These are phyloP conservation scores for Parastagonospora nodorum DNA, from an alignment of 2,329 filamentous ascomycete species.

Conservation along the genomic window DNA sequence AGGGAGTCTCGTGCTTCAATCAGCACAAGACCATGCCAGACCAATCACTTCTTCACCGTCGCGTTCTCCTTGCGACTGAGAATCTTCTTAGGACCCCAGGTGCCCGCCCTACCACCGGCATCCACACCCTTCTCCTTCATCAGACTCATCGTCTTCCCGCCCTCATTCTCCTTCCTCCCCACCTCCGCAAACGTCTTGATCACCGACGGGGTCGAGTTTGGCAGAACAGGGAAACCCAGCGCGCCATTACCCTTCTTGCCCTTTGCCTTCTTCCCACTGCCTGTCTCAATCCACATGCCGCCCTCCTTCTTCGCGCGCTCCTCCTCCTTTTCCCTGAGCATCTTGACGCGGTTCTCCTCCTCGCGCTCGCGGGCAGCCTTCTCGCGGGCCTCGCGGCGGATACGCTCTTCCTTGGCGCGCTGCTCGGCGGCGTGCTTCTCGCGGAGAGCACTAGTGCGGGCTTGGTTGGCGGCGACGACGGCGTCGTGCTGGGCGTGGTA, in stretches of 20 bases:
- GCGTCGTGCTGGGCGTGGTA: constrained; percentile 3
- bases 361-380: constrained; percentile 27
- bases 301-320: constrained; percentile 23
- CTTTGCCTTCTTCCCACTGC: constrained; percentile 19
- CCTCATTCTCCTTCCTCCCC: constrained; percentile 17
- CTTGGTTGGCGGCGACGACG: constrained; percentile 11
- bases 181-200: constrained; percentile 10
- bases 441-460: constrained; percentile 11
- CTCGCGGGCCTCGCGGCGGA: constrained; percentile 27
- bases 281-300: constrained; percentile 26
- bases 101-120: constrained; percentile 23
- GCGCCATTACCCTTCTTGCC: constrained; percentile 10
- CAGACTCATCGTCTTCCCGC: constrained; percentile 5
- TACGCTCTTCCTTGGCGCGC: constrained; percentile 22
- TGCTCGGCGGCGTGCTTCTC: constrained; percentile 15
- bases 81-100: constrained; percentile 35
- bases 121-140: constrained; percentile 15
- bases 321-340: constrained; percentile 18
- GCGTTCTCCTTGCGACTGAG: constrained; percentile 26
- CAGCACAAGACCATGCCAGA: too few species aligned
- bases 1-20: too few species aligned
- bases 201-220: constrained; percentile 4
- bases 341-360: constrained; percentile 13
- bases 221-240: not conserved
- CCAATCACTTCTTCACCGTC: not conserved